Base-by-base conservation (phyloP, 2,329 filamentous ascomycete species). In the Hypoxylon sp. region DNA sequence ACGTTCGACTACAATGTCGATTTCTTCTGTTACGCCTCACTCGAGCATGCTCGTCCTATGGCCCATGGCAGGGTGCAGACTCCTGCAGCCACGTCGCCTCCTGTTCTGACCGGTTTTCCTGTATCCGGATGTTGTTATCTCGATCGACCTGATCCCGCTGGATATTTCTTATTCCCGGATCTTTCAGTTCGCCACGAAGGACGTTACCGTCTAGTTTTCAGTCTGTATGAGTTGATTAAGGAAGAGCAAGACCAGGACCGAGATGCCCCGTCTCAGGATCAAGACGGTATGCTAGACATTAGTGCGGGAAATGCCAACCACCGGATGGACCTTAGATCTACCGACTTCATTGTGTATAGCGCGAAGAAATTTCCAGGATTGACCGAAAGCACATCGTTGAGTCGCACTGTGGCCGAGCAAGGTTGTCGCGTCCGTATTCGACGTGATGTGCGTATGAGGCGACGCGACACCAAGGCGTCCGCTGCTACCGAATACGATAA, bases 281-380 rank as follows among this genome's bases (percentile, higher is more conserved):
- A 74, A 45, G 80, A 82, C 66, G 75, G 74, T 51, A 78, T 68
- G 59, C 59, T 61, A 11, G 70, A 67, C 38, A 41, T 70, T 21
- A 70, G 60, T 28, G 73, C 73, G 49, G 72, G 78, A 67, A 81
- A 91, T 64, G 92, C 97, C 70, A 91, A 94, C 76, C 95, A 93
- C 82, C 88, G 94, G 59, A 88, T 98, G 82, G 93, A 97, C 79
- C 92, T 98, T 75, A 94, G 95, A 83, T 97, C 96, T 0, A 82
- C 86, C 11, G 89, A 93, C 0, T 98, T 99, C 79, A 90, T 89
- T 52, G 96, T 98, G 45, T 98, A 87, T 83, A 98, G 94, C 74
- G 96, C 96, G 56, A 99, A 98, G 89, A 98, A 98, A 83, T 99
- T 99, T 82, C 96, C 96, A 14, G 96, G 95, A 17, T 84, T 98